Evolutionary conservation across 1,284 basidiomycete species (phyloP), one percentile per base, ranked within the genome.

Genomic region (Trametes hirsuta): DNA sequence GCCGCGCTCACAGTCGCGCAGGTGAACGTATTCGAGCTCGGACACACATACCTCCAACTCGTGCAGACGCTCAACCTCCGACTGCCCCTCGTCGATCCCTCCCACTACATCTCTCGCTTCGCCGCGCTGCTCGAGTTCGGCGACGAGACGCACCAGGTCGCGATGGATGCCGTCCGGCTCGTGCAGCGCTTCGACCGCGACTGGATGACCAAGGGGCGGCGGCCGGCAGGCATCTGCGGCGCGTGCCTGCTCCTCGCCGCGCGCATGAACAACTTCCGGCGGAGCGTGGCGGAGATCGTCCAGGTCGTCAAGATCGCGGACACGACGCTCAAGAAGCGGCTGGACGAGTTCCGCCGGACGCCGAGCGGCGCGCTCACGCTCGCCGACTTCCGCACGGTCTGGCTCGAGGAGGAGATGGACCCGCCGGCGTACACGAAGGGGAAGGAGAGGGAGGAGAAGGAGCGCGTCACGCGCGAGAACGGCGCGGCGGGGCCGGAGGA

Each of bases 271-370:
- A 95, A 98, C 73, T 99, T 97, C 72, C 81, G 96, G 40, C 83
- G 97, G 46, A 93, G 90, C 22, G 84, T 98, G 2, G 92, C 96
- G 70, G 97, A 99, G 75, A 91, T 99, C 53, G 95, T 98, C 11
- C 95, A 97, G 73, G 95, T 99, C 8, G 97, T 99, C 68, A 99
- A 99, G 78, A 98, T 98, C 65, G 95, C 96, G 25, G 95, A 98
- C 67, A 89, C 89, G 6, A 99, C 97, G 3, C 79, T 99, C 55
- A 89, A 91, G 76, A 97, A 97, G 75, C 86, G 97, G 15, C 79
- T 99, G n/a, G 91, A 96, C 24, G 97, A 99, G 77, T 99, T 99
- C 79, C 93, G 90, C 69, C 86, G 85, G 67, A 98, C 96, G 1
- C 88, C 91, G 0, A 94, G 90, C 69, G 95, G 93, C 6, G 82